Evolutionary conservation across 2,329 filamentous ascomycete species (phyloP).

Genomic region (Colletotrichum spinosum): DNA sequence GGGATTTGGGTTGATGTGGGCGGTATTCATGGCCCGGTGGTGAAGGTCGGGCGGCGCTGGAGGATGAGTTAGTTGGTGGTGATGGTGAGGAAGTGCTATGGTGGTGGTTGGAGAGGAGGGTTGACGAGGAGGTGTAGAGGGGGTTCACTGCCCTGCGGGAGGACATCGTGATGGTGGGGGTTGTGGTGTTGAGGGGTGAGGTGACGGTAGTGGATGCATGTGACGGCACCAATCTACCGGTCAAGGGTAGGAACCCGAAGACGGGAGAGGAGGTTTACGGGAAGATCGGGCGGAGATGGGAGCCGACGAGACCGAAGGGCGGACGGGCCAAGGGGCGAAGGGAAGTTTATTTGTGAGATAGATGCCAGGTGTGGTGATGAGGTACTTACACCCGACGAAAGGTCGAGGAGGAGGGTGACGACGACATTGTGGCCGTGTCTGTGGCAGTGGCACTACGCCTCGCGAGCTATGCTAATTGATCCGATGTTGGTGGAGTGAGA

Average conservation of each 20-base stretch:
- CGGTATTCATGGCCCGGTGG: constrained; percentile 49
- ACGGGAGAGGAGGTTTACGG: constrained; percentile 3
- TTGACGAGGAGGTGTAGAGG: constrained; percentile 10
- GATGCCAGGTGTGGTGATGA: not conserved
- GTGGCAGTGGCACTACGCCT: too few relatives aligned
- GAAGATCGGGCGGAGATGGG: constrained; percentile 1
- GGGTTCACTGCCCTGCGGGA: constrained; percentile 23
- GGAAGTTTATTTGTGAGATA: not conserved
- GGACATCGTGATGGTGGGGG: constrained; percentile 22
- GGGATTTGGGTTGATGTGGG: constrained; percentile 64
- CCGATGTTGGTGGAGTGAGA: not conserved
- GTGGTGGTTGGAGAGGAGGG: not conserved
- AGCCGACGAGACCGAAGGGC: constrained; percentile 15
- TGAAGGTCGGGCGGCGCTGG: constrained; percentile 29
- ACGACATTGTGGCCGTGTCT: constrained; percentile 19
- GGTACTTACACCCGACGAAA: constrained; percentile 34
- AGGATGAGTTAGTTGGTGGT: constrained; percentile 38
- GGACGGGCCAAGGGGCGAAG: not conserved
- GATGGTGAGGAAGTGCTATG: not conserved
- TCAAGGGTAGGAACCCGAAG: not conserved
- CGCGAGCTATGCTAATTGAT: not conserved
- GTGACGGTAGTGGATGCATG: not conserved
- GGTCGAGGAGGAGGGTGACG: not conserved
- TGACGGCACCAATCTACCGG: not conserved
- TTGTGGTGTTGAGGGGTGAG: constrained; percentile 29